Percentiles rank a stretch among this genome's conserved stretches.
These are phyloP conservation scores for Starmerella lactis-condensi DNA, from an alignment of 805 yeast species.

Conservation along the genomic window DNA sequence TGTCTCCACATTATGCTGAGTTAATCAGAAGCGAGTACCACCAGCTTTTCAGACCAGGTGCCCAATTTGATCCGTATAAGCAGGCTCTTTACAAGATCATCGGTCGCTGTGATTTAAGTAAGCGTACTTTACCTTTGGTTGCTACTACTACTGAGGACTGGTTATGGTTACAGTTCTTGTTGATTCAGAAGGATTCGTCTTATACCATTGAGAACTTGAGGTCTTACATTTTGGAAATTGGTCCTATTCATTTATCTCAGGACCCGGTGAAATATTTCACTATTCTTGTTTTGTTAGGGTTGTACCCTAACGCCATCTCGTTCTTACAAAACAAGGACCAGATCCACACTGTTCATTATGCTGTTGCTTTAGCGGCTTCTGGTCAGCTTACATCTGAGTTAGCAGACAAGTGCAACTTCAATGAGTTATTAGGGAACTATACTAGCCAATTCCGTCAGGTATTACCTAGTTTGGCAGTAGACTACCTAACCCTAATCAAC, in stretches of 20 bases:
- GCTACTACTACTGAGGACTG: constrained; percentile 79
- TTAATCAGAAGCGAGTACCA: constrained; percentile 64
- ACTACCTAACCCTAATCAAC: constrained; percentile 59
- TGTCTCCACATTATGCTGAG: constrained; percentile 50
- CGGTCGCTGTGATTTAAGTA: constrained; percentile 65
- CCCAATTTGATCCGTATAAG: constrained; percentile 70
- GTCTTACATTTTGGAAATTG: constrained; percentile 47
- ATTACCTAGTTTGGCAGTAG: constrained; percentile 84
- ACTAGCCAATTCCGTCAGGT: constrained; percentile 66
- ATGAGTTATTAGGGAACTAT: constrained; percentile 45
- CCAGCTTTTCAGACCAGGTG: constrained; percentile 52
- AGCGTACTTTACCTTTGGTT: constrained; percentile 46
- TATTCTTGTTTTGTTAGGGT: constrained; percentile 53
- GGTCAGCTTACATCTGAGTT: constrained; percentile 35
- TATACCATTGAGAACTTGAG: constrained; percentile 63
- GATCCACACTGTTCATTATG: constrained; percentile 75
- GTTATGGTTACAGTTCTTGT: constrained; percentile 81
- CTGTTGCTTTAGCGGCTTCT: constrained; percentile 59
- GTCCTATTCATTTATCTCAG: constrained; percentile 48
- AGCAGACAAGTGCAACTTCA: constrained; percentile 23
- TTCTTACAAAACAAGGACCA: constrained; percentile 46
- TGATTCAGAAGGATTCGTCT: constrained; percentile 39
- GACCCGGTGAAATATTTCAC: constrained; percentile 58
- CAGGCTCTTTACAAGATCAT: constrained; percentile 77
- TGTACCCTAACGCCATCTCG: constrained; percentile 63